Conservation (phyloP, 106 monocot species). For the Apostasia ramifera region DNA sequence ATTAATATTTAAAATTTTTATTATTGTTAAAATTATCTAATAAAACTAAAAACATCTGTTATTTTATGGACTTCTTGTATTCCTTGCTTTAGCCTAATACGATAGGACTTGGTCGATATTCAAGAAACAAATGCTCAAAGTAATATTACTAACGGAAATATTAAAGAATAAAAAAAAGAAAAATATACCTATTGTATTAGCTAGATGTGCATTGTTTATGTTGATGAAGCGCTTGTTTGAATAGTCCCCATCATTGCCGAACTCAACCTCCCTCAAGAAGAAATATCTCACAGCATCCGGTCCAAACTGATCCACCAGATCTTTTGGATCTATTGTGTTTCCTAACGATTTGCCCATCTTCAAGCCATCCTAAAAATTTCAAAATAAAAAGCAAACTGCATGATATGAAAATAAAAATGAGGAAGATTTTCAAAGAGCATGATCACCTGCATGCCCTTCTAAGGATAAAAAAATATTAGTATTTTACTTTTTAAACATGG, state of each 20-base stretch:
- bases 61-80: no score
- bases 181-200: constrained; percentile 79
- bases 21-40: no score
- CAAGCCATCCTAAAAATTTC: constrained; percentile 96
- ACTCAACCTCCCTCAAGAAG: constrained; percentile 94
- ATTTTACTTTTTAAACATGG: no score
- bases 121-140: background rate
- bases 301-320: constrained; percentile 85
- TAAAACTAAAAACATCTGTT: no score
- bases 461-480: background rate
- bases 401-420: constrained; percentile 56
- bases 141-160: background rate
- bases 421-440: constrained; percentile 3
- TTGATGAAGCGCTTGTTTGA: constrained; percentile 92
- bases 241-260: constrained; percentile 96
- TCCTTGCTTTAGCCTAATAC: no score
- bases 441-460: no score
- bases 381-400: constrained; percentile 66
- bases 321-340: constrained; percentile 92
- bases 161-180: constrained; percentile 4
- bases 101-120: no score
- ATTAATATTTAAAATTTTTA: no score
- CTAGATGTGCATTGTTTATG: constrained; percentile 93
- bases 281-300: constrained; percentile 94
- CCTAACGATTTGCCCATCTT: constrained; percentile 99